Percentiles rank a stretch among this genome's conserved stretches.
These are phyloP conservation scores for Sanghuangporus baumii DNA, from an alignment of 1,284 basidiomycete species.

Conservation along the genomic window DNA sequence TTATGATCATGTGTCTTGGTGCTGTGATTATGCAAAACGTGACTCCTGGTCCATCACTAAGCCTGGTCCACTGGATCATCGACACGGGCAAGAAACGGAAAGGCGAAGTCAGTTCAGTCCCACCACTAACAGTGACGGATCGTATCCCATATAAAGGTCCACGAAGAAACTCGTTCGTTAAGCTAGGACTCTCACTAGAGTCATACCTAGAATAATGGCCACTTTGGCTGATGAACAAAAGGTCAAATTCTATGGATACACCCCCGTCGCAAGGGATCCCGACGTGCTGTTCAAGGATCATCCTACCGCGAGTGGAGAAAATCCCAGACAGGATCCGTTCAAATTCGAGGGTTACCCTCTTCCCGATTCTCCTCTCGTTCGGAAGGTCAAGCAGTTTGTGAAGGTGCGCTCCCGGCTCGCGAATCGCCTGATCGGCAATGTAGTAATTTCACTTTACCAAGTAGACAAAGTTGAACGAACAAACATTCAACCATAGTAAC, in stretches of 20 bases:
- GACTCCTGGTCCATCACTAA: too few relatives aligned
- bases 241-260: slow-evolving; percentile 41
- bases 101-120: too few relatives aligned
- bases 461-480: slow-evolving; percentile 42
- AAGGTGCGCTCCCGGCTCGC: slow-evolving; percentile 25
- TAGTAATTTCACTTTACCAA: background rate
- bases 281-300: slow-evolving; percentile 44
- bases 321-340: slow-evolving; percentile 42
- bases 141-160: too few relatives aligned
- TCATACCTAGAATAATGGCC: background rate
- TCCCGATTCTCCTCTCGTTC: slow-evolving; percentile 38
- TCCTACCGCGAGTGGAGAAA: slow-evolving; percentile 39
- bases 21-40: too few relatives aligned
- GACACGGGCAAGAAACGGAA: too few relatives aligned
- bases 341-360: slow-evolving; percentile 37
- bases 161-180: too few relatives aligned
- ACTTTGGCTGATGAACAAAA: slow-evolving; percentile 6
- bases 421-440: background rate
- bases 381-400: slow-evolving; percentile 38
- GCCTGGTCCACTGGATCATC: too few relatives aligned
- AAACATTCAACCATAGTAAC: slow-evolving; percentile 47
- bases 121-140: too few relatives aligned
- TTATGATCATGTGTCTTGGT: too few relatives aligned
- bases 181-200: too few relatives aligned
- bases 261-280: slow-evolving; percentile 43